Conservation (phyloP, 140 eudicot species). For the Stevia rebaudiana region DNA sequence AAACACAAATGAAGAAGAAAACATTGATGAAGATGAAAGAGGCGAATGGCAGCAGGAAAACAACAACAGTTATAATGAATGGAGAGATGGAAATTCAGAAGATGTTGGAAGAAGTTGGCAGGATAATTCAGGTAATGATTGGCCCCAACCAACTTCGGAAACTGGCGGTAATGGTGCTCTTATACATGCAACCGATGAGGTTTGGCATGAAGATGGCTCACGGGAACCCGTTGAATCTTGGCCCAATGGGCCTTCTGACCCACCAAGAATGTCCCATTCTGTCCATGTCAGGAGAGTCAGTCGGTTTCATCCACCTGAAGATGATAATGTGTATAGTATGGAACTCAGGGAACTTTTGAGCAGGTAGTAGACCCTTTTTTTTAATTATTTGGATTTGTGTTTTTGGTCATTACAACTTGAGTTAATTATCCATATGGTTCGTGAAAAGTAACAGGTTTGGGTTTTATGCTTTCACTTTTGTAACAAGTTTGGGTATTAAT, state of each 20-base stretch:
- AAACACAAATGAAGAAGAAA: slow-evolving; percentile 33
- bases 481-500: no score
- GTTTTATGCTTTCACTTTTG: no score
- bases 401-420: neutral
- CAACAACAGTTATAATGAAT: slow-evolving; percentile 33
- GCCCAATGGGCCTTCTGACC: slow-evolving; percentile 70
- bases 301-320: slow-evolving; percentile 97
- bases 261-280: slow-evolving; percentile 61
- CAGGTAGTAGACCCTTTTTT: slow-evolving; percentile 48
- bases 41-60: slow-evolving; percentile 46
- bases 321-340: slow-evolving; percentile 94
- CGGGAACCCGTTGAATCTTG: slow-evolving; percentile 59
- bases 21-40: slow-evolving; percentile 53
- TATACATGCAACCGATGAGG: slow-evolving; percentile 43
- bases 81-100: slow-evolving; percentile 49
- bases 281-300: slow-evolving; percentile 53
- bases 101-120: slow-evolving; percentile 42
- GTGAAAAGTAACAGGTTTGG: no score
- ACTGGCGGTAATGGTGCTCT: slow-evolving; percentile 40
- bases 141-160: slow-evolving; percentile 50
- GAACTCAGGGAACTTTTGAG: slow-evolving; percentile 97
- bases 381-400: neutral
- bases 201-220: slow-evolving; percentile 56
- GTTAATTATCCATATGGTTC: no score
- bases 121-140: slow-evolving; percentile 44